Conservation (phyloP, 257 asterid species). For the Handroanthus guayacan region DNA sequence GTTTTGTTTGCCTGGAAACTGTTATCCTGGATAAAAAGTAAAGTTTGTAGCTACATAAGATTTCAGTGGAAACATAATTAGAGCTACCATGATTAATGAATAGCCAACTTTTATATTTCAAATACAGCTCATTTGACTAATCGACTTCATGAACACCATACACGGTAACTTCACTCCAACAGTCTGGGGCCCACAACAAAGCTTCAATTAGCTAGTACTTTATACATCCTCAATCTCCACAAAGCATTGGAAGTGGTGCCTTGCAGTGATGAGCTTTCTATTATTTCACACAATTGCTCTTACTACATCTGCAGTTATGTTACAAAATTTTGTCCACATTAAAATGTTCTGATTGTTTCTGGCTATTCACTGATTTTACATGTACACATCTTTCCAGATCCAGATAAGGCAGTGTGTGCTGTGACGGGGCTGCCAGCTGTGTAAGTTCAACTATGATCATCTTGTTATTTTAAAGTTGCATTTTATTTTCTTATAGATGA, state of each 20-base stretch:
- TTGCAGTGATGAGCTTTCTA: constrained; percentile 12
- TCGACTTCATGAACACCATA: background rate
- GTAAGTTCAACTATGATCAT: constrained; percentile 43
- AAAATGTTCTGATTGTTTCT: constrained; percentile 2
- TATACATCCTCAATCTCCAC: constrained; percentile 4
- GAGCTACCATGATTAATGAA: background rate
- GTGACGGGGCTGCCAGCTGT: constrained; percentile 90
- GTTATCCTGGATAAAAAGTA: background rate
- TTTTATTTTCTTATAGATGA: constrained; percentile 22
- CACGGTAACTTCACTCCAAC: background rate
- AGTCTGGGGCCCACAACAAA: background rate
- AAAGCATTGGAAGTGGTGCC: constrained; percentile 2
- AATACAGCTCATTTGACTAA: background rate
- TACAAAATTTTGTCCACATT: background rate
- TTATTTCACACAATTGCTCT: background rate
- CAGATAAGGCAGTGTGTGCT: constrained; percentile 79
- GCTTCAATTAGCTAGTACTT: constrained; percentile 22
- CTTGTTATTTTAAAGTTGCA: background rate
- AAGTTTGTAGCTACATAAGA: background rate
- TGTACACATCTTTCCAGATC: constrained; percentile 61
- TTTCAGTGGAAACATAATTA: background rate
- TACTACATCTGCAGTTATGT: constrained; percentile 7
- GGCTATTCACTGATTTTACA: constrained; percentile 31
- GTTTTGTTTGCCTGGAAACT: background rate
- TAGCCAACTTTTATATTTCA: background rate